phyloP scores from a whole-genome alignment of 2,329 filamentous ascomycete species.

The Exophiala oligosperma region DNA sequence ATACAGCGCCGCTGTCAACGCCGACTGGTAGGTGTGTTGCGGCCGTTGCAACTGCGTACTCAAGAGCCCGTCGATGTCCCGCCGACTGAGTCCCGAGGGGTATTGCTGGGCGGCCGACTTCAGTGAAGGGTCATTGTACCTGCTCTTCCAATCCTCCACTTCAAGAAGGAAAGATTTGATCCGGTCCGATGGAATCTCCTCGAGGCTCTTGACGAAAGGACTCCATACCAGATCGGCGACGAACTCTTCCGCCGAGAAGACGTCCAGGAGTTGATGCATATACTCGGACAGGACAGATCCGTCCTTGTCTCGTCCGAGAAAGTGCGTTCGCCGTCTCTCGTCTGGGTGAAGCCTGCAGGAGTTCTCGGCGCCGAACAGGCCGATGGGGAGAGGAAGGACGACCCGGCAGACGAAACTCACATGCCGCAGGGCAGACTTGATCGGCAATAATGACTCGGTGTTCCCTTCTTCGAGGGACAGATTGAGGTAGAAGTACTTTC shows the following conservation, averaged over 20 bases:
- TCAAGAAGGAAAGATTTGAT: neutral
- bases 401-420: conserved; percentile 22
- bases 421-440: conserved; percentile 14
- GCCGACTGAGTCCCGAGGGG: neutral
- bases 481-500: neutral
- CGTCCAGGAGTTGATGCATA: conserved; percentile 5
- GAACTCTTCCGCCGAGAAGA: neutral
- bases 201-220: neutral
- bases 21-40: neutral
- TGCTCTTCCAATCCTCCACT: conserved; percentile 4
- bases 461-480: neutral
- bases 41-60: neutral
- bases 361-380: neutral
- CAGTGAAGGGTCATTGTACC: neutral
- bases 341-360: conserved; percentile 4
- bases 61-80: conserved; percentile 1
- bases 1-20: conserved; percentile 4
- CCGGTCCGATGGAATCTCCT: neutral
- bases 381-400: conserved; percentile 15
- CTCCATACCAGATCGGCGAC: conserved; percentile 3
- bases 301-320: neutral
- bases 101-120: neutral
- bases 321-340: neutral
- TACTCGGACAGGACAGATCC: neutral
- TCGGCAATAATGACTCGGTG: neutral